A percentile compares a stretch with the other conserved stretches of the same genome.
These are phyloP conservation scores for Aspergillus sp. DNA, from an alignment of 2,329 filamentous ascomycete species.

Conservation along the genomic window DNA sequence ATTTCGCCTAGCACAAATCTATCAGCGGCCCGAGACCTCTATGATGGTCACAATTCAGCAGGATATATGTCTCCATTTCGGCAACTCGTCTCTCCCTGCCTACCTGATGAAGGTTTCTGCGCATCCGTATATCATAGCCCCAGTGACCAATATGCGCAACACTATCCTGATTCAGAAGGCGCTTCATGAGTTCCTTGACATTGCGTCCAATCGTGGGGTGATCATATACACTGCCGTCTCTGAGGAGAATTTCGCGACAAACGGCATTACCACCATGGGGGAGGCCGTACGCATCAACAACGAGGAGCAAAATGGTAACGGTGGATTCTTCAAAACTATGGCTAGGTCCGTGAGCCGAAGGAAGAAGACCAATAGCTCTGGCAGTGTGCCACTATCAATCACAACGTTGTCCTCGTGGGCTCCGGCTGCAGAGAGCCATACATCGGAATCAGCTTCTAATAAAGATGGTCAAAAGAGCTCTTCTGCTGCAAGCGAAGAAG, in stretches of 20 bases:
- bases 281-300: constrained; percentile 55
- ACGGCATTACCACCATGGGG: constrained; percentile 60
- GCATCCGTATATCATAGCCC: constrained; percentile 59
- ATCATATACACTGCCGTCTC: constrained; percentile 62
- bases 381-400: constrained; percentile 19
- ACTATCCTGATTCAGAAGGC: constrained; percentile 68
- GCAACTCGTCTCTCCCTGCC: constrained; percentile 66
- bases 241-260: constrained; percentile 64
- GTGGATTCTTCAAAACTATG: constrained; percentile 32
- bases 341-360: constrained; percentile 33
- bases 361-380: constrained; percentile 22
- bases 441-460: not conserved
- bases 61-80: constrained; percentile 65
- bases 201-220: constrained; percentile 58
- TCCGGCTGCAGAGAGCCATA: not conserved
- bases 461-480: not conserved
- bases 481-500: constrained; percentile 1
- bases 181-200: constrained; percentile 61
- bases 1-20: constrained; percentile 63
- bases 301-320: constrained; percentile 35
- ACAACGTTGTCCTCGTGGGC: constrained; percentile 14
- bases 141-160: constrained; percentile 72
- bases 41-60: constrained; percentile 71
- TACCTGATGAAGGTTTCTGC: constrained; percentile 70
- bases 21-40: constrained; percentile 63